Conservation (phyloP, 495 filamentous ascomycete genomes). For the Penicillium verhagenii region DNA sequence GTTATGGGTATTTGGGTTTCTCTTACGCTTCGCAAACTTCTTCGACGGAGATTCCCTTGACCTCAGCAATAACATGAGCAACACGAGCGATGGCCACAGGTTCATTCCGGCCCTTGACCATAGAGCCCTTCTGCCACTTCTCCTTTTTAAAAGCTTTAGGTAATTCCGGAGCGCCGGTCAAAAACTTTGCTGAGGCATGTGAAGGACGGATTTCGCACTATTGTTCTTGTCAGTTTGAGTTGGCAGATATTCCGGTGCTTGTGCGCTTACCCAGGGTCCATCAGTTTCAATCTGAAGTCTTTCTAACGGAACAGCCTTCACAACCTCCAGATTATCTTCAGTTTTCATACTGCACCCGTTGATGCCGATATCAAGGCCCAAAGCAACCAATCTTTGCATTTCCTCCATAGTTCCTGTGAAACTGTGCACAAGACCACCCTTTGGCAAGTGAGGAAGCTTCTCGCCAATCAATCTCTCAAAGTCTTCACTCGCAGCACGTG, state of each 20-base stretch:
- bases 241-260: not conserved
- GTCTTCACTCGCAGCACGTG: constrained; percentile 76
- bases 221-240: constrained; percentile 5
- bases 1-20: not conserved
- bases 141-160: constrained; percentile 84
- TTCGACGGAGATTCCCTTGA: constrained; percentile 75
- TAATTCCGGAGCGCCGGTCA: constrained; percentile 42
- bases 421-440: constrained; percentile 79
- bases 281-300: constrained; percentile 89
- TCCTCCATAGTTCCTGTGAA: constrained; percentile 86
- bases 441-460: constrained; percentile 57
- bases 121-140: constrained; percentile 75
- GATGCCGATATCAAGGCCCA: constrained; percentile 80
- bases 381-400: constrained; percentile 69
- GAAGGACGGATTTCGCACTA: constrained; percentile 57
- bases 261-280: constrained; percentile 70
- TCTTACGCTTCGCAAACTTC: constrained; percentile 81
- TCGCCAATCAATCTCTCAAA: constrained; percentile 66
- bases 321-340: constrained; percentile 79
- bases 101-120: constrained; percentile 94
- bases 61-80: constrained; percentile 78
- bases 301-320: constrained; percentile 69
- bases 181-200: constrained; percentile 51
- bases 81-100: constrained; percentile 79
- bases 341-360: constrained; percentile 95